Evolutionary conservation across 305 asterid genomes (phyloP), one percentile per base, ranked within the genome.

Genomic region (Fraxinus platypoda): DNA sequence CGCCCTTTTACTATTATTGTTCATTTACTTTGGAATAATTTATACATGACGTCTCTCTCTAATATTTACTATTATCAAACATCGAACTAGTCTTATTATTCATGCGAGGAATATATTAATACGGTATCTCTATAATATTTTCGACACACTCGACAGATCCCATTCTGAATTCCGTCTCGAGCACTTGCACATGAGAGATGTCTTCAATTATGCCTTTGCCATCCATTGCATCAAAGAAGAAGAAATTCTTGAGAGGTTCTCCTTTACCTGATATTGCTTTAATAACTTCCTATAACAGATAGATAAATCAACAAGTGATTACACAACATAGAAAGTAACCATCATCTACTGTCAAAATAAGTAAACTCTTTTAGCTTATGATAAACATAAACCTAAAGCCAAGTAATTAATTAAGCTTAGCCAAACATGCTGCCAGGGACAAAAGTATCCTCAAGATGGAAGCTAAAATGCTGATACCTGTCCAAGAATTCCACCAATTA

Each of bases 201-300:
- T 96, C 98, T 84, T 94, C 98, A 31, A 93, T 92, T 71, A 90
- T 71, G 81, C 98, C 98, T 85, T 91, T 93, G 37, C 99, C 99
- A 78, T 93, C 98, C 90, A 83, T 85, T 13, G 93, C 93, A 57
- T 94, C 97, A 59, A 84, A 96, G 90, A 91, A 94, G 90, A 96
- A 96, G 90, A 93, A 96, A 84, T 96, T 96, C 82, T 94, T 94
- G 52, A 96, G 52, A 0, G 98, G 99, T 81, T 93, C 95, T 3
- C 99, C 98, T 87, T 93, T 96, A 81, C 99, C 99, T 73, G 97
- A 93, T 91, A 96, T 88, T 43, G 98, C 98, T 87, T 96, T 94
- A 31, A 94, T 93, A 41, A 94, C 99, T 89, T 96, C 98, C 99
- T 94, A 76, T 74, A 87, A 30, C 75, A 66, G 8, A 9, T 19